phyloP scores from a whole-genome alignment of 306 rosid species.

The Ceratonia siliqua region DNA sequence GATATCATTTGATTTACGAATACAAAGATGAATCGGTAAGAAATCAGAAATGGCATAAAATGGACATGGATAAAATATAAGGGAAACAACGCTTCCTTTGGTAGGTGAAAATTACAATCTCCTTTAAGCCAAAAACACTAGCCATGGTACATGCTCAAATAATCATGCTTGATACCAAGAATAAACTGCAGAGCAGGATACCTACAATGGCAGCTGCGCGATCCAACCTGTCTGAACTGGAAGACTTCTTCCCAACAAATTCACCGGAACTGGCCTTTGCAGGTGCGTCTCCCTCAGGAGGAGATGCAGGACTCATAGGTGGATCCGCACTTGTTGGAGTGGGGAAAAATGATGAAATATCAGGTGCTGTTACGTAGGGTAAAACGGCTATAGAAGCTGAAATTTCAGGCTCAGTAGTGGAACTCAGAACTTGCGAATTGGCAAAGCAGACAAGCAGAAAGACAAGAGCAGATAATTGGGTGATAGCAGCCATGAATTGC shows the following conservation, averaged over 20 bases:
- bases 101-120: background rate
- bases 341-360: conserved; percentile 55
- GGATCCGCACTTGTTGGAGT: conserved; percentile 39
- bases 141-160: background rate
- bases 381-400: conserved; percentile 45
- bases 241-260: conserved; percentile 49
- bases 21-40: background rate
- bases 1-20: background rate
- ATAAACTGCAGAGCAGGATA: conserved; percentile 26
- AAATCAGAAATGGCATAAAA: conserved; percentile 1
- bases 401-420: conserved; percentile 37
- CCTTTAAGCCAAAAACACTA: background rate
- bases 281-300: conserved; percentile 25
- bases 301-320: conserved; percentile 28
- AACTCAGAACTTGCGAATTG: conserved; percentile 22
- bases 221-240: conserved; percentile 30
- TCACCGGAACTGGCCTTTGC: conserved; percentile 39
- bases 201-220: conserved; percentile 30
- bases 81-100: background rate
- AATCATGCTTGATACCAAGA: conserved; percentile 10
- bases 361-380: conserved; percentile 42
- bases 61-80: background rate
- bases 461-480: conserved; percentile 9
- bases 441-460: conserved; percentile 25
- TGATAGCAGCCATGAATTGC: conserved; percentile 34